Evolutionary conservation across 1,284 basidiomycete species (phyloP).

Genomic region (Ustilago curta): DNA sequence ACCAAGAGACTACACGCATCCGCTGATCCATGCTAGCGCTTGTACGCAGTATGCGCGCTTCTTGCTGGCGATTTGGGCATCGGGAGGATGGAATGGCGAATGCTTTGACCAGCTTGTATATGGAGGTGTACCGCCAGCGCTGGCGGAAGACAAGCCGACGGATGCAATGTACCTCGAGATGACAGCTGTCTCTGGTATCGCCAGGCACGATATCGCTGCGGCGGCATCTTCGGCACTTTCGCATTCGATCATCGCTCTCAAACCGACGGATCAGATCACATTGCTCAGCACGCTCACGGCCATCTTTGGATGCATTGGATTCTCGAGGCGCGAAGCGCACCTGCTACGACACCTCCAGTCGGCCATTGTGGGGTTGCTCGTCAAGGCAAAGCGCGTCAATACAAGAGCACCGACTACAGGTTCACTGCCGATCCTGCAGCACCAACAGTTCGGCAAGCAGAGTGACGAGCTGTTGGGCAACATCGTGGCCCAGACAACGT

Average conservation of each 20-base stretch:
- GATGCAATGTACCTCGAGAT: conserved; percentile 51
- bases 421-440: conserved; percentile 35
- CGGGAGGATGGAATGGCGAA: conserved; percentile 66
- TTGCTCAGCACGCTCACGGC: conserved; percentile 57
- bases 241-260: conserved; percentile 60
- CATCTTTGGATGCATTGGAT: conserved; percentile 64
- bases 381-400: conserved; percentile 35
- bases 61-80: conserved; percentile 66
- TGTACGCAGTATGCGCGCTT: conserved; percentile 65
- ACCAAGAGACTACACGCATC: conserved; percentile 67
- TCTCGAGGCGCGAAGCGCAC: conserved; percentile 58
- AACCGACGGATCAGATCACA: conserved; percentile 61
- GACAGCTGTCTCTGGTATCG: conserved; percentile 54
- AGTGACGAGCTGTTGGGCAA: conserved; percentile 40
- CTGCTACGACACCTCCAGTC: conserved; percentile 59
- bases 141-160: conserved; percentile 56
- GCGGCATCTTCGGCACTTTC: conserved; percentile 58
- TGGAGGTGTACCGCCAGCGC: conserved; percentile 63
- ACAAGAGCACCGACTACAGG: conserved; percentile 20
- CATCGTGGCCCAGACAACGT: conserved; percentile 45
- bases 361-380: conserved; percentile 52
- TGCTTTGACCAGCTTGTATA: conserved; percentile 68
- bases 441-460: conserved; percentile 26
- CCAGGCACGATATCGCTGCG: conserved; percentile 61
- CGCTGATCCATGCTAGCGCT: conserved; percentile 62